These are phyloP conservation scores for Leccinum olivaceopallidum DNA, from an alignment of 768 basidiomycete species.

Conservation along the genomic window DNA sequence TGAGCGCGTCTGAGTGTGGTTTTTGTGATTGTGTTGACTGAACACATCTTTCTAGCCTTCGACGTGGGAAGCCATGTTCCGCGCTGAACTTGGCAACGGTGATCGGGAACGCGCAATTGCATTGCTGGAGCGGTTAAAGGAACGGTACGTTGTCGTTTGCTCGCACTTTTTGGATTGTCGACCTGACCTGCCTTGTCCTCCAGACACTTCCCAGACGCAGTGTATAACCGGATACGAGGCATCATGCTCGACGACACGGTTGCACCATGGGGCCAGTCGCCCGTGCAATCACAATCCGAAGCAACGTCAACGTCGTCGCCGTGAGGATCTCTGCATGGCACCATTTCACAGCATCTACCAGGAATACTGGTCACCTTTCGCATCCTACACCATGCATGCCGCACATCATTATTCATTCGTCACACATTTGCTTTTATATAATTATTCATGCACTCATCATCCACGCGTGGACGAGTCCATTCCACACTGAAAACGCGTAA, in stretches of 20 bases:
- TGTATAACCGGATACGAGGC: conserved; percentile 76
- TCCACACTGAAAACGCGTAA: not conserved
- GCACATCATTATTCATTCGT: not conserved
- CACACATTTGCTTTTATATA: not conserved
- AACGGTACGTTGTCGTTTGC: conserved; percentile 47
- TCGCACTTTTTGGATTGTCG: too few species aligned
- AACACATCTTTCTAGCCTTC: conserved; percentile 56
- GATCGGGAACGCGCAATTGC: conserved; percentile 67
- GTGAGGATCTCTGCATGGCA: conserved; percentile 1
- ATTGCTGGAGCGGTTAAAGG: conserved; percentile 69
- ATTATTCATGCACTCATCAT: not conserved
- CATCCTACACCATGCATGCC: not conserved
- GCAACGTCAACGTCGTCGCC: not conserved
- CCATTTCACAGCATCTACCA: not conserved
- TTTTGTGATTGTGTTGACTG: not conserved
- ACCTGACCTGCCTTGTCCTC: conserved; percentile 8
- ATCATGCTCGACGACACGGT: conserved; percentile 74
- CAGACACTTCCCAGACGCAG: conserved; percentile 76
- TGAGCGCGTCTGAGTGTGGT: conserved; percentile 4
- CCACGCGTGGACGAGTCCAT: not conserved
- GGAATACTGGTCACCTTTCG: not conserved
- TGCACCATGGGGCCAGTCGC: conserved; percentile 41
- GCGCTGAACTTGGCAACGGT: conserved; percentile 82
- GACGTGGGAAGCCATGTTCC: conserved; percentile 95
- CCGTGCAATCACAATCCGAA: conserved; percentile 15